Conservation (phyloP, 495 filamentous ascomycete genomes). For the Thermothielavioides terrestris region DNA sequence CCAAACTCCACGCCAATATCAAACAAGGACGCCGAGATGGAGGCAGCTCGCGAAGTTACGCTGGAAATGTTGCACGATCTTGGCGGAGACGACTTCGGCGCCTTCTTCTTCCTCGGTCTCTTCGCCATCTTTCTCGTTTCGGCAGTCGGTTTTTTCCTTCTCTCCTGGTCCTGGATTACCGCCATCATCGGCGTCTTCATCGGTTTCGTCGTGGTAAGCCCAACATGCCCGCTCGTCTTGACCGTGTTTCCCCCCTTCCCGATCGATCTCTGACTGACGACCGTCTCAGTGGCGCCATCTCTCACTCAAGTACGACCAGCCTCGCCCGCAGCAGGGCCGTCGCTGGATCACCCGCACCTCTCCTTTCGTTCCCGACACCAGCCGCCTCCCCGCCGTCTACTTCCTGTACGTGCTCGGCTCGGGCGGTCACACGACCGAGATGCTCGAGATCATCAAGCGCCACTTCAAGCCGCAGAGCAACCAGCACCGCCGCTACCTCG, state of each 20-base stretch:
- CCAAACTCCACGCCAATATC: not conserved
- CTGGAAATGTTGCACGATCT: not conserved
- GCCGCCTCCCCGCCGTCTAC: conserved; percentile 44
- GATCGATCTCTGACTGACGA: not conserved
- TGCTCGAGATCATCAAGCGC: conserved; percentile 67
- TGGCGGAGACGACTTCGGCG: conserved; percentile 3
- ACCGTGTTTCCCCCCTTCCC: not conserved
- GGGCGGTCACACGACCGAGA: conserved; percentile 91
- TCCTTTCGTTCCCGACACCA: conserved; percentile 11
- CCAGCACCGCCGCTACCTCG: conserved; percentile 70
- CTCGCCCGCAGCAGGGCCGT: not conserved
- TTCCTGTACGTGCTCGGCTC: conserved; percentile 80
- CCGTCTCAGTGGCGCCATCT: conserved; percentile 19
- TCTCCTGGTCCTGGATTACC: conserved; percentile 16
- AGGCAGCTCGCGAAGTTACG: not conserved
- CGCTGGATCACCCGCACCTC: conserved; percentile 1
- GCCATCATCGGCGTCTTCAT: conserved; percentile 5
- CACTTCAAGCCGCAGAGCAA: conserved; percentile 36
- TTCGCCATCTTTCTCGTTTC: not conserved
- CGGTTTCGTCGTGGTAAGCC: conserved; percentile 21
- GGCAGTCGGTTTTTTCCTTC: conserved; percentile 6
- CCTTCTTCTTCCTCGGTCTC: conserved; percentile 10
- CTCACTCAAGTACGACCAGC: conserved; percentile 1
- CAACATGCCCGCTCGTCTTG: not conserved
- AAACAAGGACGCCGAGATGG: not conserved